Evolutionary conservation across 768 basidiomycete species (phyloP), one percentile per base, ranked within the genome.

Genomic region (Leucocoprinus leucothites): DNA sequence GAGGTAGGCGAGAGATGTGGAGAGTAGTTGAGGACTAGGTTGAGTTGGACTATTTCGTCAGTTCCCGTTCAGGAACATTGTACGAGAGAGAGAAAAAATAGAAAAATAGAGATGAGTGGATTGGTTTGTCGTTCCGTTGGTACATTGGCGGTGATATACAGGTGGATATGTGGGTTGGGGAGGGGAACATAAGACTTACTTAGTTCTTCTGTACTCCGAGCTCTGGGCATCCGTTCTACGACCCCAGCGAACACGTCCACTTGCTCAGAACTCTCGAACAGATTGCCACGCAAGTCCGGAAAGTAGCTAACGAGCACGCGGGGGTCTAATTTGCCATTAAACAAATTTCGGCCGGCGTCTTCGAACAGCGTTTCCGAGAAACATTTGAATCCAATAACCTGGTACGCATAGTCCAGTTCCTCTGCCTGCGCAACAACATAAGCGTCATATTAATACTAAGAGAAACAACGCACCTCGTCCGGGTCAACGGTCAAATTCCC

Each of bases 21-120:
- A 42, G 89, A 90, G 68, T 95, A 94, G 66, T 94, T 94, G 77
- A 82, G 81, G 78, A 92, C 90, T 89, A 95, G 75, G 80, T 93
- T 91, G 64, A 77, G 81, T 70, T 81, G 81, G 81, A 94, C 94
- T 94, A 38, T 13, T 3, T 13, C 13, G 75, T 82, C 68, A 89
- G 87, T 84, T 81, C 81, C 77, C 80, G 48, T 34, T 38, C 35
- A 41, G 40, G 52, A 50, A 60, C 52, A 53, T 42, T 36, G 41
- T 38, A 19, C 60, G 53, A 51, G 60, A 64, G 59, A 57, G 65
- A 65, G 62, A 64, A 59, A 63, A 60, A 65, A 55, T 31, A 31
- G 31, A 31, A 31, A 5, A 5, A 66, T 60, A 63, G 68, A 52
- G 61, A 60, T 28, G 58, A 54, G 56, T 57, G 59, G 62, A 61